These are phyloP conservation scores for Candida palmyrensis DNA, from an alignment of 805 yeast species.

Conservation along the genomic window DNA sequence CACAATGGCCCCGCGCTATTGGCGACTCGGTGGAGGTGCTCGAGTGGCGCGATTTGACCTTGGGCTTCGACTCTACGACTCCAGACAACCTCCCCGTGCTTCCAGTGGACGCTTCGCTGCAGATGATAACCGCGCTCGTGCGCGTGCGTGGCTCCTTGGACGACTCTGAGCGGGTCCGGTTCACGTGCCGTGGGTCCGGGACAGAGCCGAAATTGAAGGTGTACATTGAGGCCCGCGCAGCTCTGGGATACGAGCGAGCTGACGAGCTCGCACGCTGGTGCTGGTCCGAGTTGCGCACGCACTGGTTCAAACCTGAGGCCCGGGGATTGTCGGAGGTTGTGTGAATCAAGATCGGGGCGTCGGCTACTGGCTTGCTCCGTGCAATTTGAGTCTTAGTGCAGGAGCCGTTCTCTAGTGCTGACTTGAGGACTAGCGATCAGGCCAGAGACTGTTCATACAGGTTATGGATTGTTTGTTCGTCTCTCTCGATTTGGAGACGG, in stretches of 20 bases:
- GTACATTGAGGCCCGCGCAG: constrained; percentile 73
- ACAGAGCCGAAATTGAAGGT: constrained; percentile 94
- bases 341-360: neutral
- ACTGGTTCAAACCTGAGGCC: constrained; percentile 67
- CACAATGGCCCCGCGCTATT: constrained; percentile 40
- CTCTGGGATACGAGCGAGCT: constrained; percentile 41
- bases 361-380: no score
- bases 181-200: constrained; percentile 92
- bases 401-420: no score
- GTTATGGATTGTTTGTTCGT: no score
- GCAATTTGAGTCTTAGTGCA: no score
- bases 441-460: no score
- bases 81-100: constrained; percentile 51
- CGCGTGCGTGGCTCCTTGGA: constrained; percentile 10
- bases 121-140: constrained; percentile 77
- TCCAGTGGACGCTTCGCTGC: constrained; percentile 69
- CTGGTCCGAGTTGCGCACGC: constrained; percentile 54
- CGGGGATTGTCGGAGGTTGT: constrained; percentile 34
- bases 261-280: constrained; percentile 49
- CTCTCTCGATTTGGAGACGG: no score
- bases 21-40: constrained; percentile 52
- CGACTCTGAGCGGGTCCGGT: constrained; percentile 43
- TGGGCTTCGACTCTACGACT: constrained; percentile 74
- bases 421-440: no score
- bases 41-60: constrained; percentile 79